Evolutionary conservation across 2,329 filamentous ascomycete species (phyloP), one percentile per base, ranked within the genome.

Genomic region (Rutstroemia sp.): DNA sequence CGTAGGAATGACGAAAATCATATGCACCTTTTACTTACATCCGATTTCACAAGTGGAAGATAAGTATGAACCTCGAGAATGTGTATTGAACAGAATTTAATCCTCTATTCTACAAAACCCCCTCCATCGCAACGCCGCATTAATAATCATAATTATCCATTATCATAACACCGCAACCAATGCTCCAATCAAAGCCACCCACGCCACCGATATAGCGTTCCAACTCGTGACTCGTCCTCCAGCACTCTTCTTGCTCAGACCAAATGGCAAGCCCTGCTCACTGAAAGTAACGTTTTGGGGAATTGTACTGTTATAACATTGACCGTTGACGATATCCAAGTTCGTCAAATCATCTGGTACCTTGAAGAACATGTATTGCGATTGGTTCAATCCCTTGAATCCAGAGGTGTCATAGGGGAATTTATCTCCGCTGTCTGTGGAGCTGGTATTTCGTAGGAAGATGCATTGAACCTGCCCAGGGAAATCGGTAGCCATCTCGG

Each of bases 291-390:
- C 74, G 59, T 90, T 89, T 70, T 91, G 87, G 39, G 73, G 70
- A 5, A 91, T 78, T 0, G 76, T 78, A 30, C 71, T 64, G 63
- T 90, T 91, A 64, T 82, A 77, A 68, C 88, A 91, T 57, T 86
- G 76, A 1, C 87, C 87, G 46, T 80, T 81, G 2, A 74, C 76
- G 58, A 92, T 82, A 64, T 92, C 86, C 59, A 90, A 71, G 3
- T 77, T 76, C 6, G 65, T 77, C 39, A 92, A 71, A 63, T 92
- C 88, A 68, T 90, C 83, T 1, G 87, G 79, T 18, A 85, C 78
- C 16, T 78, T 73, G 76, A 92, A 92, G 73, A 92, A 92, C 87
- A 92, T 91, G 73, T 90, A 92, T 61, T 75, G 79, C 34, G 75
- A 75, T 68, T 85, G 80, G 51, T 86, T 79, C 45, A 92, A 67